Conservation (phyloP, 352 stramenopile species). For the Thalassiosira allenii region DNA sequence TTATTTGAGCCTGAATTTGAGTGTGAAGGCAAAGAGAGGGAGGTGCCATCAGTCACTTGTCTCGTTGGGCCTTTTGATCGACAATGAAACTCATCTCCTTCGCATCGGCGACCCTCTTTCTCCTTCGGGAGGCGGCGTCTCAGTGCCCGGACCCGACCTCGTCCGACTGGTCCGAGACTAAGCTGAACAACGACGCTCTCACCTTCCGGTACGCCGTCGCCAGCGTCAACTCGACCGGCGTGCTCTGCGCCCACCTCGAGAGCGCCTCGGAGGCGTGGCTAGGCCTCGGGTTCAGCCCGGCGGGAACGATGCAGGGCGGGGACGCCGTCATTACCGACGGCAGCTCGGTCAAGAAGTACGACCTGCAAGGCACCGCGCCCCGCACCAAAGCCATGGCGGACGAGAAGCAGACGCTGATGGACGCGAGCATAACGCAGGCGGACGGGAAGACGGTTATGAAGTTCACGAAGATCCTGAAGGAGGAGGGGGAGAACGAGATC, state of each 20-base stretch:
- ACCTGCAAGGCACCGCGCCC: not conserved
- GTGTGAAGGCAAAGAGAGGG: too few species aligned
- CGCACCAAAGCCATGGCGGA: slow-evolving; percentile 5
- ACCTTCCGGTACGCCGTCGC: too few species aligned
- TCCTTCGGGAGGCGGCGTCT: too few species aligned
- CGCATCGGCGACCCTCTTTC: too few species aligned
- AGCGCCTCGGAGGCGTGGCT: not conserved
- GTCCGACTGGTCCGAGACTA: too few species aligned
- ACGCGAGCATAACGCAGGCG: not conserved
- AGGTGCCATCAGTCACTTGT: too few species aligned
- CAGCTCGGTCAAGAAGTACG: slow-evolving; percentile 5
- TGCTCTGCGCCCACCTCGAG: not conserved
- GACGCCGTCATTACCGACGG: slow-evolving; percentile 1
- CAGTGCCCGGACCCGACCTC: too few species aligned
- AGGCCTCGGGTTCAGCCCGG: slow-evolving; percentile 4
- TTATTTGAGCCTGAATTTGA: too few species aligned
- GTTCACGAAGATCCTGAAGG: slow-evolving; percentile 17
- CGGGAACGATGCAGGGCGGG: not conserved
- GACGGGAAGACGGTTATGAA: slow-evolving; percentile 18
- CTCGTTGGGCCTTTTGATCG: too few species aligned
- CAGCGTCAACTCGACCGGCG: not conserved
- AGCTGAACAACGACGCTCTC: too few species aligned
- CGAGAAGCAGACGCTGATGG: slow-evolving; percentile 13
- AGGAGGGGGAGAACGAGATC: slow-evolving; percentile 2
- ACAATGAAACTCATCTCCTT: too few species aligned